phyloP scores from a whole-genome alignment of 2,329 filamentous ascomycete genomes.

The Penicillium italicum region DNA sequence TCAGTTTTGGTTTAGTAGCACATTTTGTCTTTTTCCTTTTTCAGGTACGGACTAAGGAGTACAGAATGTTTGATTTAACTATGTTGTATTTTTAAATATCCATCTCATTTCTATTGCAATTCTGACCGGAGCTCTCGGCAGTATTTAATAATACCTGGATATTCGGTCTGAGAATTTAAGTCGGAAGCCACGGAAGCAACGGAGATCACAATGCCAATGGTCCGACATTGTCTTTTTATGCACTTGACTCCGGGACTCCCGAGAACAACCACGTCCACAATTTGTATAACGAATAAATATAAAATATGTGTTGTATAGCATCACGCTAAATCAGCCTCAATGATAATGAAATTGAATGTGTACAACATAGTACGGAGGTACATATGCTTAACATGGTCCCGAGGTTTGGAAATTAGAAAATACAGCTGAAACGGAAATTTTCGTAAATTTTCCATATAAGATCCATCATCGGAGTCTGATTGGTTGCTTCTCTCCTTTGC shows the following conservation, averaged over 20 bases:
- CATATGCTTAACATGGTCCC: background rate
- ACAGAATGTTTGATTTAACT: background rate
- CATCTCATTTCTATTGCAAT: background rate
- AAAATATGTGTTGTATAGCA: too few species aligned
- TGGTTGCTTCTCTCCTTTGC: slow-evolving; percentile 8
- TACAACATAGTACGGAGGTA: background rate
- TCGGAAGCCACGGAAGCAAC: slow-evolving; percentile 29
- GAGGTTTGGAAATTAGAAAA: background rate
- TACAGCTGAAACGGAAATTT: slow-evolving; percentile 1
- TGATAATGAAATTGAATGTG: background rate
- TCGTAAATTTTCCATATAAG: slow-evolving; percentile 16
- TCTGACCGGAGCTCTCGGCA: background rate
- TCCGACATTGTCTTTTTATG: slow-evolving; percentile 1
- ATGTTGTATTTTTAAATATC: background rate
- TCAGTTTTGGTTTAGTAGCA: background rate
- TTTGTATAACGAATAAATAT: background rate
- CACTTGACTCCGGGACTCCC: background rate
- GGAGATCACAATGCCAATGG: slow-evolving; percentile 17
- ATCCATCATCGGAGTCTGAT: slow-evolving; percentile 17
- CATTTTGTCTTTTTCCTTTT: background rate
- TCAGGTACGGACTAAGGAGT: background rate
- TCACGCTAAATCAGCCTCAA: too few species aligned
- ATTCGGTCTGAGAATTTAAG: slow-evolving; percentile 5
- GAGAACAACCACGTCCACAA: background rate
- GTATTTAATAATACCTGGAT: background rate